Base-by-base conservation (phyloP, 495 filamentous ascomycete genomes). In the Elaphomyces granulatus region DNA sequence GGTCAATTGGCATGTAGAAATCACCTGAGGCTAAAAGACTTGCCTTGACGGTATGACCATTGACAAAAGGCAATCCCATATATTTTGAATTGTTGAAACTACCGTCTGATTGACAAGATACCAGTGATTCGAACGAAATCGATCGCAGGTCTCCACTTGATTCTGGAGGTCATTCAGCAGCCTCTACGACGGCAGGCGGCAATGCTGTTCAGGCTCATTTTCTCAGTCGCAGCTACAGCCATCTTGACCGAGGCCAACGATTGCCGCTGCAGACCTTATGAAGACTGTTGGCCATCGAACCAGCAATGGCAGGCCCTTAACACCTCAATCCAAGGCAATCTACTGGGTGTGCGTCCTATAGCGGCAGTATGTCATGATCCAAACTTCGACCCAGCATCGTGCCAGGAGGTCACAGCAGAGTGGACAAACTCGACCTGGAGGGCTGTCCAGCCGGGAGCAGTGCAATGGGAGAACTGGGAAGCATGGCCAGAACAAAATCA, bases 401-500 rank as follows among this genome's bases (percentile, higher is more conserved):
- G 64, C 45, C 26, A 47, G 18, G 26, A 30, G 8, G 37, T 58
- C 17, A 47, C 38, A 10, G 37, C 45, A 16, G 17, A 43, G 3
- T 59, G 54, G 59, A 17, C 32, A 1, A 43, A 55, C 28, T 51
- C 55, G 4, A 41, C 42, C 21, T 58, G 53, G 51, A 48, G 55
- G 37, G 47, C 51, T 17, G 32, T 37, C 7, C 51, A 34, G 52
- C 55, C 44, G 44, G 66, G 31, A 72, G 75, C 55, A 46, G 56
- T 14, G 44, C 72, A 58, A 37, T 53, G 49, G 43, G 40, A 50
- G 32, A 59, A 56, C 36, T 36, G 75, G 75, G 19, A 74, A 65
- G 48, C 75, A 61, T 62, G 63, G 67, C 37, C 56, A 43, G 20
- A 77, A 70, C 42, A 64, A 60, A 8, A 71, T 70, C 35, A 77